Evolutionary conservation across 140 eudicot species (phyloP), one percentile per base, ranked within the genome.

Genomic region (Senecio squalidus): DNA sequence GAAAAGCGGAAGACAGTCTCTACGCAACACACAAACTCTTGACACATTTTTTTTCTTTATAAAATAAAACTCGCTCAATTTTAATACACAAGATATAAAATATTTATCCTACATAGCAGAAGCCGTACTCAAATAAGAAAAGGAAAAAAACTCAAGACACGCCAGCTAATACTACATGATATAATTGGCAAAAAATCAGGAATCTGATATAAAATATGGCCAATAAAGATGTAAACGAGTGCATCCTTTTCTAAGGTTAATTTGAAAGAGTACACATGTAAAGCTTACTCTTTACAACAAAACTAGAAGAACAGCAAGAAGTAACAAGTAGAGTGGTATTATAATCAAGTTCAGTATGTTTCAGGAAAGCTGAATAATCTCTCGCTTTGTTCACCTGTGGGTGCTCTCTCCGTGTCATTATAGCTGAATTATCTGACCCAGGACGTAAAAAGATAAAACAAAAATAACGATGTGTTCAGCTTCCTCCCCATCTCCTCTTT

Each of bases 401-500:
- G 57, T 51, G 57, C 57, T 51, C 57, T 51, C 21, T 8, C n/a
- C 22, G 4, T 25, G 39, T 52, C 58, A 52, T 26, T 16, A 9
- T 27, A 52, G 20, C 58, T 38, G 14, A 38, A 16, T 52, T 28
- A 14, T 52, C 50, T 51, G 33, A 51, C 26, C 58, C 25, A 15
- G 58, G 21, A 28, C 14, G 14, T 16, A 38, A n/a, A 2, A 52
- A 14, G 5, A 23, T 4, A 13, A n/a, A 51, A 51, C 5, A 13
- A 4, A 13, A 14, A 14, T 44, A 20, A 11, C 25, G 0, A 9
- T 2, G 20, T 3, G 45, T 67, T 57, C 36, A 25, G 73, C 53
- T 79, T 45, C 80, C 82, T 62, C 75, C 71, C 96, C 96, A 88
- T 71, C 76, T 74, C 77, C 94, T 74, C 66, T 84, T 88, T 69